These are phyloP conservation scores for Suillus ampliporus DNA, from an alignment of 768 basidiomycete species.

Conservation along the genomic window DNA sequence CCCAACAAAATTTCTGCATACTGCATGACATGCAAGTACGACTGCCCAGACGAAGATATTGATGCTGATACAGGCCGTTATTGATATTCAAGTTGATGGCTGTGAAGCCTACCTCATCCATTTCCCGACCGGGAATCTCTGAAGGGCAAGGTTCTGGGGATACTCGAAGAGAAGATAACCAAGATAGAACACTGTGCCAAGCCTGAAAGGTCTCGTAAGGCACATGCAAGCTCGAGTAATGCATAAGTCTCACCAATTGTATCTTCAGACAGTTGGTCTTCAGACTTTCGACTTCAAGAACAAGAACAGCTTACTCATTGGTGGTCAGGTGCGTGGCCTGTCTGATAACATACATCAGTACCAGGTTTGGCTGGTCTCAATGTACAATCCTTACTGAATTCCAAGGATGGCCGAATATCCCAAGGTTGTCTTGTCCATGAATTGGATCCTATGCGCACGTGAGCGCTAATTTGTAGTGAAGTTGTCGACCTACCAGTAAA, in stretches of 20 bases:
- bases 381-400: constrained; percentile 49
- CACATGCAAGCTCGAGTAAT: not conserved
- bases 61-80: constrained; percentile 39
- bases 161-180: constrained; percentile 70
- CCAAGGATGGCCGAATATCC: constrained; percentile 67
- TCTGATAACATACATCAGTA: constrained; percentile 38
- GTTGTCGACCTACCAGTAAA: constrained; percentile 49
- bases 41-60: constrained; percentile 68
- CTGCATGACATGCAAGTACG: constrained; percentile 61
- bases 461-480: not conserved
- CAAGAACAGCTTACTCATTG: constrained; percentile 52
- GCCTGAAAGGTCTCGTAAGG: constrained; percentile 42
- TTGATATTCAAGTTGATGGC: constrained; percentile 3
- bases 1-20: constrained; percentile 67
- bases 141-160: constrained; percentile 67
- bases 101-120: constrained; percentile 40
- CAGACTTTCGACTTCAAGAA: not conserved
- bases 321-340: constrained; percentile 60
- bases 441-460: constrained; percentile 55
- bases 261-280: constrained; percentile 40
- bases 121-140: constrained; percentile 51
- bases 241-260: constrained; percentile 54
- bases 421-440: constrained; percentile 72
- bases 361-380: not conserved
- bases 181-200: constrained; percentile 70